A percentile compares a stretch with the other conserved stretches of the same genome.
These are phyloP conservation scores for Uncinocarpus reesii DNA, from an alignment of 2,329 filamentous ascomycete species.

Conservation along the genomic window DNA sequence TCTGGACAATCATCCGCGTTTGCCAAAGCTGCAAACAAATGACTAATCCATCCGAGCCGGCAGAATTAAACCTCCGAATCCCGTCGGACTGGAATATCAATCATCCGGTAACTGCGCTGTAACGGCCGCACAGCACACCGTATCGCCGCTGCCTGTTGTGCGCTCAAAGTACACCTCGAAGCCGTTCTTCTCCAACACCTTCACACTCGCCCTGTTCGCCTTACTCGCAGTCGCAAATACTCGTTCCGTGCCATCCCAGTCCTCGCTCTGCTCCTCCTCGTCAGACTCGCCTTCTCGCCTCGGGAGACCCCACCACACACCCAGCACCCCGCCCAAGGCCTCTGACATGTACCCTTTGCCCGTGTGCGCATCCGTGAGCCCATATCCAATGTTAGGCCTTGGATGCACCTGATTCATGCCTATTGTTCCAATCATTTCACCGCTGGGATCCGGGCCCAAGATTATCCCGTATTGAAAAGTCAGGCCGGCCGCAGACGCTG, in stretches of 20 bases:
- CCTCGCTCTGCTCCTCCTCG: neutral
- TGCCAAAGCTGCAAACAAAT: neutral
- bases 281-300: neutral
- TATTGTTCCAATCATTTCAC: slow-evolving; percentile 12
- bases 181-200: slow-evolving; percentile 15
- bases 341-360: slow-evolving; percentile 17
- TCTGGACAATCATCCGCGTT: no score
- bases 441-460: slow-evolving; percentile 8
- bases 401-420: slow-evolving; percentile 15
- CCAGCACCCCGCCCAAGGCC: slow-evolving; percentile 11
- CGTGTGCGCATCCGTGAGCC: slow-evolving; percentile 7
- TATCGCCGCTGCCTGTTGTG: slow-evolving; percentile 2
- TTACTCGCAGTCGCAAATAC: slow-evolving; percentile 12
- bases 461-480: slow-evolving; percentile 12
- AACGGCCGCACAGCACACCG: slow-evolving; percentile 6
- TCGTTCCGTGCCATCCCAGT: slow-evolving; percentile 7
- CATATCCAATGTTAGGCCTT: slow-evolving; percentile 15
- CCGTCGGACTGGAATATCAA: slow-evolving; percentile 11
- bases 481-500: slow-evolving; percentile 7
- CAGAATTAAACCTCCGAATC: neutral
- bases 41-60: slow-evolving; percentile 5
- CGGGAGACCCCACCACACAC: slow-evolving; percentile 16
- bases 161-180: slow-evolving; percentile 13
- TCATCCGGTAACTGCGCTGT: no score
- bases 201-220: slow-evolving; percentile 12